Evolutionary conservation across 352 stramenopile genomes (phyloP).

Genomic region (Pythium aquatile): DNA sequence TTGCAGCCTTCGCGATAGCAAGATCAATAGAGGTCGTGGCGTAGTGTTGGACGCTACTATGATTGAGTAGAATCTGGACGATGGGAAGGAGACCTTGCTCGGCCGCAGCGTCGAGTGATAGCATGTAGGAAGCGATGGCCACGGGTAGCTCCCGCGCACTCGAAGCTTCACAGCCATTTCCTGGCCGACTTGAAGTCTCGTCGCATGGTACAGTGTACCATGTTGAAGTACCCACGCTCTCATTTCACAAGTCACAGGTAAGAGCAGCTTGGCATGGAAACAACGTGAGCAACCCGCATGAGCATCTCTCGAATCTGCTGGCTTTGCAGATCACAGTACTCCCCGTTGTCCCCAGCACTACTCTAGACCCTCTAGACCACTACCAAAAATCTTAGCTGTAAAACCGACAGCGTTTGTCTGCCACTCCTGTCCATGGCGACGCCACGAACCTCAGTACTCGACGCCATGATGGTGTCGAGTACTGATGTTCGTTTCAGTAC

Average conservation of each 20-base stretch:
- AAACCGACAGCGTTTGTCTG: too few species aligned
- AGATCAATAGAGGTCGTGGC: not conserved
- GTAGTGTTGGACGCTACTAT: not conserved
- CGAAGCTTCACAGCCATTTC: not conserved
- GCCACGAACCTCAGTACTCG: too few species aligned
- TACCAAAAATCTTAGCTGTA: too few species aligned
- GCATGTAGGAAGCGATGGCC: conserved; percentile 34
- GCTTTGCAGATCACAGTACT: too few species aligned
- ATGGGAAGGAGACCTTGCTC: conserved; percentile 19
- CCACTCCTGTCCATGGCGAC: too few species aligned
- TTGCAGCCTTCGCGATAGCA: not conserved
- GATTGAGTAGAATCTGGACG: conserved; percentile 14
- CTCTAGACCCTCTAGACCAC: too few species aligned
- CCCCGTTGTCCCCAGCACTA: too few species aligned
- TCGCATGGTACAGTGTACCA: conserved; percentile 8
- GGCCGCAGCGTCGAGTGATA: conserved; percentile 25
- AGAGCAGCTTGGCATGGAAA: too few species aligned
- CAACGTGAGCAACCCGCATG: too few species aligned
- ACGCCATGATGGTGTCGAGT: too few species aligned
- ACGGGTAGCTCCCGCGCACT: conserved; percentile 23
- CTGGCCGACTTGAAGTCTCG: not conserved
- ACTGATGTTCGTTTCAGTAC: too few species aligned
- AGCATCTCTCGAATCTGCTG: too few species aligned
- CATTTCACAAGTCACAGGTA: not conserved
- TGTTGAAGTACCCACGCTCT: not conserved